These are phyloP conservation scores for Metarhizium sp. DNA, from an alignment of 2,329 filamentous ascomycete genomes.

Conservation along the genomic window DNA sequence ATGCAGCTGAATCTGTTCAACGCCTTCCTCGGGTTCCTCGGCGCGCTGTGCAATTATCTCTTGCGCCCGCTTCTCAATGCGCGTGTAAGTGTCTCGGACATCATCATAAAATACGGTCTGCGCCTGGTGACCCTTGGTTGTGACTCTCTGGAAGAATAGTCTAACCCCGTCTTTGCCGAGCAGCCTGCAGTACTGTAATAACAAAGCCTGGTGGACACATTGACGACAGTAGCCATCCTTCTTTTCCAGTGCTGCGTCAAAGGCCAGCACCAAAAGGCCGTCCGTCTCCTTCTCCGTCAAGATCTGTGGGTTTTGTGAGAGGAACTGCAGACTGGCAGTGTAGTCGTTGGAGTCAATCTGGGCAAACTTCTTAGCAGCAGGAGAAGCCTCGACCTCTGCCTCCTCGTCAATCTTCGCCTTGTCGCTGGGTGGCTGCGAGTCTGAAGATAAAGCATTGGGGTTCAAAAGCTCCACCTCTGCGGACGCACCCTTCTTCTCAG, in stretches of 20 bases:
- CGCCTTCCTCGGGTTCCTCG: conserved; percentile 37
- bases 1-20: conserved; percentile 96
- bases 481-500: conserved; percentile 36
- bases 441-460: conserved; percentile 35
- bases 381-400: conserved; percentile 65
- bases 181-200: conserved; percentile 90
- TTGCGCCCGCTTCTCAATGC: conserved; percentile 66
- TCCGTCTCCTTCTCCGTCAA: conserved; percentile 82
- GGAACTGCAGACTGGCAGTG: conserved; percentile 61
- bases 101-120: conserved; percentile 88
- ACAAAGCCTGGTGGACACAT: conserved; percentile 85
- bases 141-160: conserved; percentile 94
- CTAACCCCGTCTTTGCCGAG: conserved; percentile 80
- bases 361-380: conserved; percentile 71
- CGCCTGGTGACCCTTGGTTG: conserved; percentile 80
- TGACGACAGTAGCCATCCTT: conserved; percentile 70
- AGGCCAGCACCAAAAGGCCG: conserved; percentile 81
- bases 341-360: conserved; percentile 71
- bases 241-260: conserved; percentile 73
- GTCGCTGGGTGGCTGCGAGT: conserved; percentile 5
- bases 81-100: conserved; percentile 76
- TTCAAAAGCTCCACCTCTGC: conserved; percentile 67
- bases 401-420: conserved; percentile 49
- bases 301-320: conserved; percentile 68
- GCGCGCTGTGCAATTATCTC: conserved; percentile 55